Conservation (phyloP, 352 stramenopile species). For the Phytophthora lateralis region DNA sequence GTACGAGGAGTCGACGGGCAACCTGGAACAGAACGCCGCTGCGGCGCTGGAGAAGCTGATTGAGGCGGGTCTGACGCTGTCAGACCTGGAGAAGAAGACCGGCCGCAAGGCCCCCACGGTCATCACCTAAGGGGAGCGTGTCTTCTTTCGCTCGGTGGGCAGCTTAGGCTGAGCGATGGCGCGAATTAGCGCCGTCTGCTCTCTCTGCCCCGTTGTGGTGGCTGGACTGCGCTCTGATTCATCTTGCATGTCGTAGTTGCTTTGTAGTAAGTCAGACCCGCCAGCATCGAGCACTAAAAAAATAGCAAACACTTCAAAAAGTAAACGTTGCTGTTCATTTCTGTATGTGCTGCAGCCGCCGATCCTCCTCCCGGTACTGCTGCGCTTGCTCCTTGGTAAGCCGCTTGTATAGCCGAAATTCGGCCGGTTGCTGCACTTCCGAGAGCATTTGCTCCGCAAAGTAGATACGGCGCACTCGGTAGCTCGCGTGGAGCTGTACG, state of each 20-base stretch:
- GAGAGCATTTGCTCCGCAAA: conserved; percentile 53
- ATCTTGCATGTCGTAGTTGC: conserved; percentile 37
- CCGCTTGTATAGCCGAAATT: conserved; percentile 60
- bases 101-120: conserved; percentile 95
- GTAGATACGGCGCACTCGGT: conserved; percentile 61
- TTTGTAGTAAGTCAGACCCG: conserved; percentile 28
- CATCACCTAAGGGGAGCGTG: conserved; percentile 93
- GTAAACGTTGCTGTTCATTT: background rate
- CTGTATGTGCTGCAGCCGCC: conserved; percentile 1
- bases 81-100: conserved; percentile 92
- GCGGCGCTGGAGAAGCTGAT: conserved; percentile 90
- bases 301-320: conserved; percentile 33
- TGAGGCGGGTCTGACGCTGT: conserved; percentile 92
- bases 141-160: conserved; percentile 15
- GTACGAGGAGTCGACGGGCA: conserved; percentile 92
- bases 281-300: conserved; percentile 21
- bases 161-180: conserved; percentile 29
- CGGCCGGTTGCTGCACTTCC: conserved; percentile 45
- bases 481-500: conserved; percentile 61
- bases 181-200: conserved; percentile 12
- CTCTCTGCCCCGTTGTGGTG: conserved; percentile 27
- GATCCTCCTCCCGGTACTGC: conserved; percentile 14
- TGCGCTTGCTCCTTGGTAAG: conserved; percentile 43
- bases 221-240: conserved; percentile 23
- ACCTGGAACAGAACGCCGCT: conserved; percentile 81